Percentiles rank a stretch among this genome's conserved stretches.
These are phyloP conservation scores for Cicer bijugum DNA, from an alignment of 306 rosid genomes.

Conservation along the genomic window DNA sequence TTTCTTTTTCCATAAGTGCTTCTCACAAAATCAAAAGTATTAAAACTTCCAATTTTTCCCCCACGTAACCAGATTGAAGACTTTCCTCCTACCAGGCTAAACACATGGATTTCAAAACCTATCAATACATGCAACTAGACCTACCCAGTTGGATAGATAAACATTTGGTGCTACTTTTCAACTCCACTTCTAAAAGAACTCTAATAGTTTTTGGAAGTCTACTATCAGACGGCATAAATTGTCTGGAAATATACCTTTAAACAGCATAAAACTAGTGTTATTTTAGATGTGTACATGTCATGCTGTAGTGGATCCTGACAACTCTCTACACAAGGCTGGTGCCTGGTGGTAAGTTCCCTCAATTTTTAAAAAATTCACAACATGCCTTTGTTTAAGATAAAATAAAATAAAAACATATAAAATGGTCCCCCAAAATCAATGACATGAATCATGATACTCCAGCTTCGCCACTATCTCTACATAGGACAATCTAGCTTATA, in stretches of 20 bases:
- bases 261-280: too few relatives aligned
- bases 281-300: too few relatives aligned
- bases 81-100: not conserved
- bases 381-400: not conserved
- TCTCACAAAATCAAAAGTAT: constrained; percentile 22
- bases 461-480: constrained; percentile 11
- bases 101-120: constrained; percentile 22
- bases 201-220: too few relatives aligned
- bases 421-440: not conserved
- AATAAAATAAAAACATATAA: not conserved
- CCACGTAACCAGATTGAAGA: constrained; percentile 9
- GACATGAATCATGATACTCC: not conserved
- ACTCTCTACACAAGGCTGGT: not conserved
- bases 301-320: not conserved
- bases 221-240: too few relatives aligned
- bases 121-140: not conserved
- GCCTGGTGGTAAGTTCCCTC: not conserved
- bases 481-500: not conserved
- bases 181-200: not conserved
- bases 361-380: not conserved
- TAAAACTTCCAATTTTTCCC: constrained; percentile 1
- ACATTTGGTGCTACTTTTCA: not conserved
- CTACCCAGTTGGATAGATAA: not conserved
- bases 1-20: not conserved
- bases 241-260: too few relatives aligned